Conservation (phyloP, 2,329 filamentous ascomycete genomes). For the Periconia sp. region DNA sequence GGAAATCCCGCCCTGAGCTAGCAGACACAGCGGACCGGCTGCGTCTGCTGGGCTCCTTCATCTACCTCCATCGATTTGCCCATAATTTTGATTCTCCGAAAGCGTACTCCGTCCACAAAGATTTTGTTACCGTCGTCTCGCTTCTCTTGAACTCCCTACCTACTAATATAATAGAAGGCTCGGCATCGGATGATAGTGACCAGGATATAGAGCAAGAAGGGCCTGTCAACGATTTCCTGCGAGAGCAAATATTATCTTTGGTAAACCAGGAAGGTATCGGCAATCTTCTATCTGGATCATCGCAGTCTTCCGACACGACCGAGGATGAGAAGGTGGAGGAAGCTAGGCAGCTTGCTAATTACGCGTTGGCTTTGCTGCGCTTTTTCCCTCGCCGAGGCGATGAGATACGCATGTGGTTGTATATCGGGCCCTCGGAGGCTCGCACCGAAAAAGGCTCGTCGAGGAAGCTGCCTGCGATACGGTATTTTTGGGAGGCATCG, state of each 20-base stretch:
- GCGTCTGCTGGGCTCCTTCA: constrained; percentile 62
- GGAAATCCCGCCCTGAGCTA: constrained; percentile 27
- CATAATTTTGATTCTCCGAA: constrained; percentile 42
- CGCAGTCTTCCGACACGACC: constrained; percentile 38
- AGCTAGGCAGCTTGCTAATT: constrained; percentile 77
- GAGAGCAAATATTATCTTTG: constrained; percentile 67
- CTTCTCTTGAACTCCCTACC: constrained; percentile 59
- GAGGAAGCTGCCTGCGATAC: constrained; percentile 64
- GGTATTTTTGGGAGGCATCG: constrained; percentile 80
- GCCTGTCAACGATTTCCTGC: constrained; percentile 55
- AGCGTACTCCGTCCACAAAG: constrained; percentile 50
- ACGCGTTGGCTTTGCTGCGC: constrained; percentile 79
- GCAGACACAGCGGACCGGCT: constrained; percentile 48
- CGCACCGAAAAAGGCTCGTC: constrained; percentile 30
- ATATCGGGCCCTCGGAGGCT: constrained; percentile 67
- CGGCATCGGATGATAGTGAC: constrained; percentile 31
- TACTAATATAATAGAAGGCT: constrained; percentile 57
- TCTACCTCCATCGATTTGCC: constrained; percentile 59
- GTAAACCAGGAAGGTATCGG: constrained; percentile 76
- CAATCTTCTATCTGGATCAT: constrained; percentile 55
- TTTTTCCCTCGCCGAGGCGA: constrained; percentile 82
- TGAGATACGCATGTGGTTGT: constrained; percentile 93
- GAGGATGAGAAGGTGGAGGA: constrained; percentile 52
- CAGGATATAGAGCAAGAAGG: constrained; percentile 20
- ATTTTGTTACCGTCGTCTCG: constrained; percentile 60